Evolutionary conservation across 164 flowering plant genomes (phyloP).

Genomic region (Aristolochia contorta): DNA sequence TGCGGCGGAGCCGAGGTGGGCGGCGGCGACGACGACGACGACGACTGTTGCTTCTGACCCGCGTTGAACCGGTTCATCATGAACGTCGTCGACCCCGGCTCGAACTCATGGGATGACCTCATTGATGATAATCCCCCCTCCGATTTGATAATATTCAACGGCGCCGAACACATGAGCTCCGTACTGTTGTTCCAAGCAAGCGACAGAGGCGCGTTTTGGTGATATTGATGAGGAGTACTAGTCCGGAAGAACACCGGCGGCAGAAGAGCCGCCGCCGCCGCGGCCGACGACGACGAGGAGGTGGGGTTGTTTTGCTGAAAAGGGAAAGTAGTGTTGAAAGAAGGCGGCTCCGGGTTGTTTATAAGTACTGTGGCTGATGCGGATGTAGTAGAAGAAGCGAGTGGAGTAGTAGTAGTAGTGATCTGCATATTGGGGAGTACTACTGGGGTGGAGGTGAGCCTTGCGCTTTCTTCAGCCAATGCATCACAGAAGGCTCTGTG

Average conservation of each 20-base stretch:
- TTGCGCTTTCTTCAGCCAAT: slow-evolving; percentile 76
- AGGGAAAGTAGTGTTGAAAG: background rate
- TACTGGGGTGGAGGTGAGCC: slow-evolving; percentile 24
- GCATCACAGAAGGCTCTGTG: slow-evolving; percentile 89
- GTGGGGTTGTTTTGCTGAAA: no score
- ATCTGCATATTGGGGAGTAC: background rate
- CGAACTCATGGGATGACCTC: no score
- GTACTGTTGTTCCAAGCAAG: no score
- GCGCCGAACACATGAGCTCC: no score
- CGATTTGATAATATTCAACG: no score
- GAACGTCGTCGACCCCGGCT: no score
- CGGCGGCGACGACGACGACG: slow-evolving; percentile 9
- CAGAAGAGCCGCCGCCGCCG: no score
- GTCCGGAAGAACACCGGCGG: background rate
- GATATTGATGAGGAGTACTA: no score
- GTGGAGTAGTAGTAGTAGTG: slow-evolving; percentile 15
- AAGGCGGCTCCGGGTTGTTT: slow-evolving; percentile 17
- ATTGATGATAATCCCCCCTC: no score
- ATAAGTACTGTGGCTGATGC: no score
- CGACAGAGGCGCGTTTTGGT: background rate
- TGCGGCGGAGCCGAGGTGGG: slow-evolving; percentile 11
- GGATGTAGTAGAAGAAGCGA: no score
- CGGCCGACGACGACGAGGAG: no score
- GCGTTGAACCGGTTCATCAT: background rate
- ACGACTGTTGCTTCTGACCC: slow-evolving; percentile 12